Conservation (phyloP, 2,329 filamentous ascomycete species). For the Volutella citrinella region DNA sequence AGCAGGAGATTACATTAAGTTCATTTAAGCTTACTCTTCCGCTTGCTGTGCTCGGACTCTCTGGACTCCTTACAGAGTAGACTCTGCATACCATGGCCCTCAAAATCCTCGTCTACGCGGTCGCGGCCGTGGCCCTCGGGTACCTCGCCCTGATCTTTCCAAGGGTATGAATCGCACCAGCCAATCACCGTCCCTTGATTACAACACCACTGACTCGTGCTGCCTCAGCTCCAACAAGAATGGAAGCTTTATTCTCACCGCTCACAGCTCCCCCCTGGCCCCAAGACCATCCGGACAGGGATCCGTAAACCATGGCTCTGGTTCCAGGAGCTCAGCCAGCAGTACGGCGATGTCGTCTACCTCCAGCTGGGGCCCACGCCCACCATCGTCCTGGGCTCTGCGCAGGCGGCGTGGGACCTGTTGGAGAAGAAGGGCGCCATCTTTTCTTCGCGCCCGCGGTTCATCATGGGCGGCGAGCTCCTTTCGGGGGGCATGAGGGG, state of each 20-base stretch:
- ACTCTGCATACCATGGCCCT: slow-evolving; percentile 8
- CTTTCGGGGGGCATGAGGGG: slow-evolving; percentile 40
- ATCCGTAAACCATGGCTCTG: slow-evolving; percentile 40
- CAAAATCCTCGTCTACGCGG: slow-evolving; percentile 6
- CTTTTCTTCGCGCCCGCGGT: slow-evolving; percentile 43
- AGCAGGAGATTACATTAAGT: no score
- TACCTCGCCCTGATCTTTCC: slow-evolving; percentile 19
- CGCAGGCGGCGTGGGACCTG: slow-evolving; percentile 41
- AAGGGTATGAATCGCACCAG: slow-evolving; percentile 6
- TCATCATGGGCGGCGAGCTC: slow-evolving; percentile 43
- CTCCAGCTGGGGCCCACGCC: slow-evolving; percentile 40
- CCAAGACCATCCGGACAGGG: slow-evolving; percentile 34
- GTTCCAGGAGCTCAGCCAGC: slow-evolving; percentile 36
- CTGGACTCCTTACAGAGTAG: background rate
- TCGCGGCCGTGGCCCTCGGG: background rate
- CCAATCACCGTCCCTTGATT: background rate
- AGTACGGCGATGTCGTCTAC: slow-evolving; percentile 41
- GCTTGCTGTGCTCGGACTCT: no score
- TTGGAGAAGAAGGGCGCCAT: slow-evolving; percentile 41
- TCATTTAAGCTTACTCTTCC: background rate
- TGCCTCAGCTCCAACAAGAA: slow-evolving; percentile 31
- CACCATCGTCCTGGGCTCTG: slow-evolving; percentile 41
- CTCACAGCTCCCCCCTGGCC: slow-evolving; percentile 36
- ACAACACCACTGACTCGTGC: slow-evolving; percentile 1
- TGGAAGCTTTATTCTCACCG: slow-evolving; percentile 38